phyloP scores from a whole-genome alignment of 306 rosid genomes.

The Acacia melanoxylon region DNA sequence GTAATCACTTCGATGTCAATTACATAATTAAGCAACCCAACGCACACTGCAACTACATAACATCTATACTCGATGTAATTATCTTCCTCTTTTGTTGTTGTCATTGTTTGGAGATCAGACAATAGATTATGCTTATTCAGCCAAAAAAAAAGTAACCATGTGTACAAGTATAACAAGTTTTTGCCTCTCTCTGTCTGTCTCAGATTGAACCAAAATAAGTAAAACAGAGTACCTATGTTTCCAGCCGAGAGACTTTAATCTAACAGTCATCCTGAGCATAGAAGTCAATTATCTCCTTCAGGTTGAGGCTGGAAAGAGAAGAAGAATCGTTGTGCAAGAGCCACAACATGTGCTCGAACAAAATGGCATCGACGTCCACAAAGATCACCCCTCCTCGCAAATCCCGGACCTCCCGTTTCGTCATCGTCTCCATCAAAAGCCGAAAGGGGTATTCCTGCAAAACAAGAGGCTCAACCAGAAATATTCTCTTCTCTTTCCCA shows the following conservation, averaged over 20 bases:
- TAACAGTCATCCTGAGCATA: conserved; percentile 64
- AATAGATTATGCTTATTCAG: background rate
- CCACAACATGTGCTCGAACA: conserved; percentile 97
- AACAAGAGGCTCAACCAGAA: conserved; percentile 75
- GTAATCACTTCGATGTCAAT: background rate
- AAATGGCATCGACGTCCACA: conserved; percentile 81
- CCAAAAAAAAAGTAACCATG: background rate
- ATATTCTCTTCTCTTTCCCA: conserved; percentile 80
- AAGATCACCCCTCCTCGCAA: conserved; percentile 44
- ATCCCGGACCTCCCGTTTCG: conserved; percentile 3
- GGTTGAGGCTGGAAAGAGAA: conserved; percentile 70
- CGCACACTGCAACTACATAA: background rate
- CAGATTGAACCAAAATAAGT: background rate
- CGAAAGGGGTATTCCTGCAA: conserved; percentile 75
- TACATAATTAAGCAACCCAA: background rate
- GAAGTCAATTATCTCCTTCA: conserved; percentile 82
- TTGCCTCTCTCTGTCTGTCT: background rate
- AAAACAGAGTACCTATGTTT: conserved; percentile 37
- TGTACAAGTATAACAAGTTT: background rate
- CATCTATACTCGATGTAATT: background rate
- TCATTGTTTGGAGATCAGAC: background rate
- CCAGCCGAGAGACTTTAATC: background rate
- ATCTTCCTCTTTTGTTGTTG: background rate
- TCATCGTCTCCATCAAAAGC: conserved; percentile 60
- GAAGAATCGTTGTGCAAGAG: conserved; percentile 75